Base-by-base conservation (phyloP, 345 rosid species). In the Pistacia atlantica region DNA sequence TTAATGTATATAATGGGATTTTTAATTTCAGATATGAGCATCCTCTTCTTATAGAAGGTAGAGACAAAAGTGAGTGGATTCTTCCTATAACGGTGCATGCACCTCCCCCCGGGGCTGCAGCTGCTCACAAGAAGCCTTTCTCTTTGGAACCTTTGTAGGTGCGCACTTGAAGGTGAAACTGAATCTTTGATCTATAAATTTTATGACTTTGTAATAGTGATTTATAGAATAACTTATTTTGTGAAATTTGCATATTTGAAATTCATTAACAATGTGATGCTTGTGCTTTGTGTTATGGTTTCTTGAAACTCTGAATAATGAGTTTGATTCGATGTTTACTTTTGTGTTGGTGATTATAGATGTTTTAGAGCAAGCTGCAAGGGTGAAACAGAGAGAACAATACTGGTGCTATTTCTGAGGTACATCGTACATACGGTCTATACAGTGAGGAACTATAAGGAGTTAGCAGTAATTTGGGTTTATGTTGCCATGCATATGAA, bases 11-110 rank as follows among this genome's bases (percentile, higher is more conserved):
- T 52, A n/a, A 25, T 2, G 77, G 38, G 52, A 66, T 49, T 58
- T 80, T 65, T 56, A n/a, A 77, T 60, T 75, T 75, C 86, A 96
- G 98, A 86, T 96, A 88, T 57, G 99, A 91, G 62, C 98, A 96
- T 84, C 98, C 98, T 38, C 92, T 96, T 78, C 81, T 93, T 61
- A 74, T 93, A 46, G 94, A 89, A 57, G 94, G 91, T 55, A 81
- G 95, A 75, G 99, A 96, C 74, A 96, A 83, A 80, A 84, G 91
- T 25, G 98, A 92, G 83, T 96, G 99, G 99, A 80, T 92, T 83
- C 97, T 96, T 74, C 99, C 99, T 5, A 91, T 96, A 45, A 92
- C 88, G 0, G 98, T 93, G 78, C 97, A 90, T 69, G 99, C 97
- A 67, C 95, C 94, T 66, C 94, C 98, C 11, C 87, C 92, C 2